Base-by-base conservation (phyloP, 768 basidiomycete species). In the Botryobasidium botryosum region DNA sequence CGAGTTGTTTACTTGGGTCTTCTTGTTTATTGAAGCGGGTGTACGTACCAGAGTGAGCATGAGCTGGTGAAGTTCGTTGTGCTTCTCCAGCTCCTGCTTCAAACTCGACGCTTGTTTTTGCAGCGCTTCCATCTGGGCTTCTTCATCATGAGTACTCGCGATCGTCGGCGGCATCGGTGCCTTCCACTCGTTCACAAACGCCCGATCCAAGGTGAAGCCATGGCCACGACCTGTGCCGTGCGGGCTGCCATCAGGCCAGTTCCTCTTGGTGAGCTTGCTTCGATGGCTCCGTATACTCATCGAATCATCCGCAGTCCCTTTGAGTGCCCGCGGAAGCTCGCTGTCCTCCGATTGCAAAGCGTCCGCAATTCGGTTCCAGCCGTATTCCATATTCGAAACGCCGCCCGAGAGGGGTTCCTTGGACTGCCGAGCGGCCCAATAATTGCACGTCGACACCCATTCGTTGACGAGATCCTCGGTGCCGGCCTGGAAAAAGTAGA, bases 381-480 rank as follows among this genome's bases (percentile, higher is more conserved):
- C 94, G 57, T 97, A 94, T 60, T 99, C 94, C 84, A 97, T 92
- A 63, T 97, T 99, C 40, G 87, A 90, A 6, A 99, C 91, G 20
- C 94, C 94, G 4, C 94, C 94, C 2, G 83, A 72, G 2, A 99
- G 70, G 1, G 94, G 94, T 57, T 96, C 91, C 54, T 92, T 90
- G 61, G 85, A 88, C 45, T 77, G 84, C 36, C 94, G 70, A 2
- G 92, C 94, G 0, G 94, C 86, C 94, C 94, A 97, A 59, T 99
- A 99, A 65, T 97, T 99, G 72, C 92, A 96, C 0, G 94, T 94
- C 32, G 84, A 79, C 5, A 94, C 91, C 94, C 94, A 97, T 61
- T 99, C 94, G 55, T 84, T 83, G 40, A 94, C 90, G n/a, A 99
- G 74, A 53, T 96, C 92, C 55, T 94, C 92, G 3, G 94, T 99